phyloP scores from a whole-genome alignment of 148 eudicot genomes.

The Talinum fruticosum region DNA sequence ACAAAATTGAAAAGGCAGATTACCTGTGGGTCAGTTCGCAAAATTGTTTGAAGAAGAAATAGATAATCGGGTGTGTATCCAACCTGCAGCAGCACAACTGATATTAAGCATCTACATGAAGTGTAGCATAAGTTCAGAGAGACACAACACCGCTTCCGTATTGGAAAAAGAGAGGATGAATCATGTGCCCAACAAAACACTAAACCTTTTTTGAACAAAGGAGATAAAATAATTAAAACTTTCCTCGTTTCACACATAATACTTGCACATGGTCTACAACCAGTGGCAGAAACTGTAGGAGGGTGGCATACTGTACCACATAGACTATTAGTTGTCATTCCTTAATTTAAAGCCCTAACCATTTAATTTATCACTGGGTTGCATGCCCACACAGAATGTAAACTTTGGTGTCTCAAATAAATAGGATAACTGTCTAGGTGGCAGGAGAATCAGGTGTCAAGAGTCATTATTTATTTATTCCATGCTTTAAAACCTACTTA shows the following conservation, averaged over 20 bases:
- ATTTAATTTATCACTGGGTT: not conserved
- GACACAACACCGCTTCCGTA: not conserved
- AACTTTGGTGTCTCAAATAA: not conserved
- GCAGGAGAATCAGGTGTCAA: not conserved
- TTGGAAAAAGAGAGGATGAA: not conserved
- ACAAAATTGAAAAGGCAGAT: not conserved
- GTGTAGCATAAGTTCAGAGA: not conserved
- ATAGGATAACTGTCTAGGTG: not conserved
- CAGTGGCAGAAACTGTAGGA: not conserved
- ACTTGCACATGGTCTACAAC: not conserved
- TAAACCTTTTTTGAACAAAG: not conserved
- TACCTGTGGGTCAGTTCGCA: slow-evolving; percentile 95
- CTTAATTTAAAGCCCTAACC: not conserved
- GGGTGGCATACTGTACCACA: not conserved
- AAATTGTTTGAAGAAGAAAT: slow-evolving; percentile 91
- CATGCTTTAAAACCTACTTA: not conserved
- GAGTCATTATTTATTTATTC: not conserved
- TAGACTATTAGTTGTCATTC: not conserved
- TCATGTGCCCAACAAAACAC: not conserved
- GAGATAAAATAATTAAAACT: not conserved
- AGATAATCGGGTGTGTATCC: slow-evolving; percentile 94
- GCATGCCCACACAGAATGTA: not conserved
- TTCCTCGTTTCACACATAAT: not conserved
- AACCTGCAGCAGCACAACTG: slow-evolving; percentile 50
- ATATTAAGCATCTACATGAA: not conserved